A percentile compares a stretch with the other conserved stretches of the same genome.
These are phyloP conservation scores for Ambrosia artemisiifolia DNA, from an alignment of 129 eudicot species.

Conservation along the genomic window DNA sequence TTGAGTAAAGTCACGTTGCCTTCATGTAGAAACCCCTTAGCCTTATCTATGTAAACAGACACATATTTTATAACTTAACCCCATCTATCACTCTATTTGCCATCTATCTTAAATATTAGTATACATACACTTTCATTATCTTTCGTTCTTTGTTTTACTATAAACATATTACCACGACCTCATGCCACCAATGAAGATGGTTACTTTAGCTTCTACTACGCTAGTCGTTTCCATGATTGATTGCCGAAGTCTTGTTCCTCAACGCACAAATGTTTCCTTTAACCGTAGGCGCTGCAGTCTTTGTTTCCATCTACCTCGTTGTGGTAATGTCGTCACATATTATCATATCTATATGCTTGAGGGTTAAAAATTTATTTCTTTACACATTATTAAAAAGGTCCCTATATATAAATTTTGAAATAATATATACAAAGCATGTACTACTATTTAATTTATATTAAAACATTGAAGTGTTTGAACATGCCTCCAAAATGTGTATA, in stretches of 20 bases:
- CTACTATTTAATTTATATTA: too few species aligned
- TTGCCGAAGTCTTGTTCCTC: not conserved
- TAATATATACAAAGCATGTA: too few species aligned
- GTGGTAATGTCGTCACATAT: slow-evolving; percentile 4
- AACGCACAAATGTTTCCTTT: not conserved
- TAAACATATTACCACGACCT: not conserved
- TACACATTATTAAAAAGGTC: too few species aligned
- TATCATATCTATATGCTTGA: not conserved
- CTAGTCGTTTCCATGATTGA: not conserved
- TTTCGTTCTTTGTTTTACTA: not conserved
- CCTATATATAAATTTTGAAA: too few species aligned
- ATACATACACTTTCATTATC: not conserved
- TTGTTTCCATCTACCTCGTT: not conserved
- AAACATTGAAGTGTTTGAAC: too few species aligned
- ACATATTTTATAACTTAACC: not conserved
- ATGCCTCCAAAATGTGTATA: too few species aligned
- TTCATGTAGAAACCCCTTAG: slow-evolving; percentile 23
- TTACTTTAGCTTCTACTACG: not conserved
- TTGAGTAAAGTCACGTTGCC: slow-evolving; percentile 19
- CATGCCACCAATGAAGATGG: not conserved
- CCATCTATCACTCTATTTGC: not conserved
- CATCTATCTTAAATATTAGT: not conserved
- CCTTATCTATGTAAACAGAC: slow-evolving; percentile 26
- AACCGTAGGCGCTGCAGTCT: not conserved
- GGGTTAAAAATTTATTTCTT: not conserved